Evolutionary conservation across 495 filamentous ascomycete species (phyloP).

Genomic region (Neurospora hispaniola): DNA sequence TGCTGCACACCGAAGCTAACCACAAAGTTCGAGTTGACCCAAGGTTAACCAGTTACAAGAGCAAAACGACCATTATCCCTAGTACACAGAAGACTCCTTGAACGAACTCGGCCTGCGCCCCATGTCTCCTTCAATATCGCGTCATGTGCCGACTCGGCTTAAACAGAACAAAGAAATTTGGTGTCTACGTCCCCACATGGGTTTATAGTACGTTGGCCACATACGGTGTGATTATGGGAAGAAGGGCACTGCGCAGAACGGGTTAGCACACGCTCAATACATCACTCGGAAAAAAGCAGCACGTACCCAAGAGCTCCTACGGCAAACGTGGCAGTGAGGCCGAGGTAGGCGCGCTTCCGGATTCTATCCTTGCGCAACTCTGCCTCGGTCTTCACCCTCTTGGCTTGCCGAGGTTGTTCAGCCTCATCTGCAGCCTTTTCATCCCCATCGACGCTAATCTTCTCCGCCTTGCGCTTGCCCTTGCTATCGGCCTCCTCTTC

Average conservation of each 20-base stretch:
- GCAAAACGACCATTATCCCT: background rate
- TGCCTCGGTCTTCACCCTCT: slow-evolving; percentile 65
- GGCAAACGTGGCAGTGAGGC: slow-evolving; percentile 69
- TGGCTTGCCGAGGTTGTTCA: slow-evolving; percentile 44
- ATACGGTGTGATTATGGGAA: slow-evolving; percentile 47
- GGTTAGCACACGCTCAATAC: slow-evolving; percentile 1
- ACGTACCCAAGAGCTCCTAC: slow-evolving; percentile 67
- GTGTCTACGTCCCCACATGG: background rate
- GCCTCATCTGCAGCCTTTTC: slow-evolving; percentile 20
- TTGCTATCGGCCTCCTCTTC: slow-evolving; percentile 39
- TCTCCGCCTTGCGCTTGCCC: slow-evolving; percentile 75
- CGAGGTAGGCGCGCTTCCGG: slow-evolving; percentile 70
- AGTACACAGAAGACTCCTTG: background rate
- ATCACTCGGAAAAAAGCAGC: background rate
- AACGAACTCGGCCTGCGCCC: background rate
- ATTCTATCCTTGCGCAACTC: slow-evolving; percentile 76
- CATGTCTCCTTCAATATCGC: background rate
- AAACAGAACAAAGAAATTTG: background rate
- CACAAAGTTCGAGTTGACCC: background rate
- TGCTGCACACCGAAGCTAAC: background rate
- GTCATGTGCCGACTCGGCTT: background rate
- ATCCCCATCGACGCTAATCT: slow-evolving; percentile 42
- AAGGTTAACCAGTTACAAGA: background rate
- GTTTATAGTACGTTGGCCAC: slow-evolving; percentile 36
- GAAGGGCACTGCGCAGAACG: slow-evolving; percentile 13